Conservation (phyloP, 768 basidiomycete genomes). For the Cubamyces sp. region DNA sequence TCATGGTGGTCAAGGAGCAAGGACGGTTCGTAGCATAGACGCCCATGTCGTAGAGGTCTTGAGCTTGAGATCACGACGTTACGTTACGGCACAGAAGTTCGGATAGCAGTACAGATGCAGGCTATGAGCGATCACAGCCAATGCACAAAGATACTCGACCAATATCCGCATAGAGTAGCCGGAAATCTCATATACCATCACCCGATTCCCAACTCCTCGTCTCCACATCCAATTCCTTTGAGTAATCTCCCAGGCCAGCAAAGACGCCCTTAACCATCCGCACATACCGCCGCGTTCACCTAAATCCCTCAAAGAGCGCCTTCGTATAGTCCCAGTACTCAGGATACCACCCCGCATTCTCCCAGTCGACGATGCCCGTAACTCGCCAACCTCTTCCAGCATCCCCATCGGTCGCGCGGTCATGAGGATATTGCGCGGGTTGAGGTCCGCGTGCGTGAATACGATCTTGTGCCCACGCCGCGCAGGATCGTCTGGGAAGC, state of each 20-base stretch:
- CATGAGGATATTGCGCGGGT: slow-evolving; percentile 30
- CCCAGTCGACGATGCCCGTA: slow-evolving; percentile 32
- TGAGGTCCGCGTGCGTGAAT: slow-evolving; percentile 32
- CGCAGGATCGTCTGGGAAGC: background rate
- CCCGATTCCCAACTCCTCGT: background rate
- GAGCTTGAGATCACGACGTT: no score
- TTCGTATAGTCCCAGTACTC: slow-evolving; percentile 31
- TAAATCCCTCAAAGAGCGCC: background rate
- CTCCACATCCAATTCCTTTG: background rate
- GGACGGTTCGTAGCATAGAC: no score
- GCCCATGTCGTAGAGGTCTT: no score
- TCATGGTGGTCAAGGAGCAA: no score
- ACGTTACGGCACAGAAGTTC: no score
- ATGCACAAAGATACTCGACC: no score
- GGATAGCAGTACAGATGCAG: no score
- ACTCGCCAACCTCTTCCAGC: slow-evolving; percentile 12
- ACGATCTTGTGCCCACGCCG: slow-evolving; percentile 4
- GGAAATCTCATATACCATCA: background rate
- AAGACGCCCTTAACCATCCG: background rate
- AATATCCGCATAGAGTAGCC: no score
- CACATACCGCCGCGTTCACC: background rate
- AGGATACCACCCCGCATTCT: slow-evolving; percentile 31
- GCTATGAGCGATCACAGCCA: no score
- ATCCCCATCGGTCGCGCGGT: background rate
- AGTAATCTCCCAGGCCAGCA: background rate